Conservation (phyloP, 257 asterid species). For the Schizonepeta tenuifolia region DNA sequence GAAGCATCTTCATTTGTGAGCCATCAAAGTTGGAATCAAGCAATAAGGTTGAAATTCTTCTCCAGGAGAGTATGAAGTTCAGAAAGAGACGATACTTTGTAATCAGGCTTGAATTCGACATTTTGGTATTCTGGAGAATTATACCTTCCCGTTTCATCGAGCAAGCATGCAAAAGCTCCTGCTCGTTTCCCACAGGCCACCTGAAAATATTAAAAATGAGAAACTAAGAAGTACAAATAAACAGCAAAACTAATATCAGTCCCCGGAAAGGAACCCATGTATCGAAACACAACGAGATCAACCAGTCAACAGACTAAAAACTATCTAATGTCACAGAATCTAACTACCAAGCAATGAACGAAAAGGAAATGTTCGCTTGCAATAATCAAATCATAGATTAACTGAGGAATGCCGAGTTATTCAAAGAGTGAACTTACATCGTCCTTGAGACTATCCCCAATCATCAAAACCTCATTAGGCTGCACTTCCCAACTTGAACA, state of each 20-base stretch:
- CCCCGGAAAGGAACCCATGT: background rate
- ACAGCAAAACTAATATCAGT: background rate
- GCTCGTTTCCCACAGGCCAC: conserved; percentile 94
- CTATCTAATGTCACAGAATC: too few relatives aligned
- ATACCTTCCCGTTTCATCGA: conserved; percentile 90
- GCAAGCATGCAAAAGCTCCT: conserved; percentile 84
- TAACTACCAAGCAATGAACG: background rate
- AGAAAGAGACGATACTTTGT: conserved; percentile 71
- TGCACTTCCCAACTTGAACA: conserved; percentile 76
- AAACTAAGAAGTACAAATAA: background rate
- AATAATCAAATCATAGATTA: background rate
- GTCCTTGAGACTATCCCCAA: conserved; percentile 96
- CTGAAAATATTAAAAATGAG: conserved; percentile 45
- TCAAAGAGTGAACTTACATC: conserved; percentile 57
- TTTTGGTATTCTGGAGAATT: conserved; percentile 61
- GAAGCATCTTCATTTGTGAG: conserved; percentile 15
- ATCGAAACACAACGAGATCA: background rate
- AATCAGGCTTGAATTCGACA: conserved; percentile 77
- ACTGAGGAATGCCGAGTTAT: background rate
- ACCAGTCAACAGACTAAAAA: too few relatives aligned
- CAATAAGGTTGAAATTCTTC: conserved; percentile 57
- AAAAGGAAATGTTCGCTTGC: background rate
- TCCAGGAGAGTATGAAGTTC: conserved; percentile 64
- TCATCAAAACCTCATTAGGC: conserved; percentile 87
- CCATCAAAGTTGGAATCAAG: conserved; percentile 36